Percentiles rank a stretch among this genome's conserved stretches.
These are phyloP conservation scores for Pyrus pyrifolia DNA, from an alignment of 306 rosid species.

Conservation along the genomic window DNA sequence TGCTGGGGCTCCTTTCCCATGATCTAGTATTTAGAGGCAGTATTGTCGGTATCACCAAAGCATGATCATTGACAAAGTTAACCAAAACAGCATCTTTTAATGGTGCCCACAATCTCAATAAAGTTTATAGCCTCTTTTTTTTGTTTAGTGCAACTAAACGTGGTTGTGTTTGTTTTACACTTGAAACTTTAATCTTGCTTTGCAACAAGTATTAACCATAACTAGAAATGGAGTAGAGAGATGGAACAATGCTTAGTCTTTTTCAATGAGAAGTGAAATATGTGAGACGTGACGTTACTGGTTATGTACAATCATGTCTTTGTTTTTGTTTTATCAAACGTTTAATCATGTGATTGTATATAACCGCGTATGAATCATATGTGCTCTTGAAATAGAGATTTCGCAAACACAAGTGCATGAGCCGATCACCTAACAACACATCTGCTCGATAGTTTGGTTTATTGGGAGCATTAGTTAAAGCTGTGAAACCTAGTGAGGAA, in stretches of 20 bases:
- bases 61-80: constrained; percentile 24
- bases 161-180: neutral
- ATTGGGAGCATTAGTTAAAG: neutral
- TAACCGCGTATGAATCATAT: neutral
- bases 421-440: neutral
- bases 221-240: neutral
- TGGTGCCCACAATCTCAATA: neutral
- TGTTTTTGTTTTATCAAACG: too few species aligned
- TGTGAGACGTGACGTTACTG: too few species aligned
- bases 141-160: neutral
- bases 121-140: neutral
- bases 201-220: neutral
- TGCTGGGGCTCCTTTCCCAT: constrained; percentile 28
- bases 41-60: constrained; percentile 30
- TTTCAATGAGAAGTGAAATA: too few species aligned
- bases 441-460: neutral
- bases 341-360: too few species aligned
- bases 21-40: constrained; percentile 14
- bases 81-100: neutral
- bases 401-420: too few species aligned
- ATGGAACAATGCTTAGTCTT: neutral
- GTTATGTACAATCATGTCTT: neutral
- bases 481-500: neutral
- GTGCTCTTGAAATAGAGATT: too few species aligned
- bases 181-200: neutral